A percentile compares a stretch with the other conserved stretches of the same genome.
phyloP scores from a whole-genome alignment of 2,329 filamentous ascomycete species.

The Pseudogymnoascus sp. region DNA sequence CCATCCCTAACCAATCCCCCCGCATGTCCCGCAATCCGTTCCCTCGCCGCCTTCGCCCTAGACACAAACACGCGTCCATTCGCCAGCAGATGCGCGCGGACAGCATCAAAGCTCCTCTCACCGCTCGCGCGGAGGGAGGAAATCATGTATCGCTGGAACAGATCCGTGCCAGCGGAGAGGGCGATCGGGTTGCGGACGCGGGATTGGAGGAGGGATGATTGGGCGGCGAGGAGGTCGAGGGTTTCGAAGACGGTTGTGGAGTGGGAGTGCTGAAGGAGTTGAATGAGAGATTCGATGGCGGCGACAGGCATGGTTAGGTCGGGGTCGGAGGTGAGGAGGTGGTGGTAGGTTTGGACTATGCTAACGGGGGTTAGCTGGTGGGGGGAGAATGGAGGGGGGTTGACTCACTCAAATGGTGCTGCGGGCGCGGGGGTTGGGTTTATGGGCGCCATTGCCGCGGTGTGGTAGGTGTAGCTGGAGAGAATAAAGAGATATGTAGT shows the following conservation, averaged over 20 bases:
- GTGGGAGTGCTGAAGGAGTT: constrained; percentile 69
- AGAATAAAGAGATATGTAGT: background rate
- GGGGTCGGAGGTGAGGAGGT: constrained; percentile 58
- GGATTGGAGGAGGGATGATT: constrained; percentile 68
- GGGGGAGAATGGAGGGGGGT: background rate
- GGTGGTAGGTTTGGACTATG: constrained; percentile 58
- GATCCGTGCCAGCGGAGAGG: constrained; percentile 84
- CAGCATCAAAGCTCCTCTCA: constrained; percentile 67
- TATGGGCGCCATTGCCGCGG: background rate
- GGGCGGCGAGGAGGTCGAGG: constrained; percentile 70
- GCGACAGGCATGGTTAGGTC: constrained; percentile 94
- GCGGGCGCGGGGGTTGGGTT: background rate
- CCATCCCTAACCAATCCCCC: constrained; percentile 71
- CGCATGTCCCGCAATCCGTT: constrained; percentile 74
- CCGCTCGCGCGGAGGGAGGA: constrained; percentile 49
- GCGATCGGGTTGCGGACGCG: constrained; percentile 83
- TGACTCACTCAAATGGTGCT: background rate
- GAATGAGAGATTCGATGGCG: constrained; percentile 84
- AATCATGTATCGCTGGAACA: constrained; percentile 91
- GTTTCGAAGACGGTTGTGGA: constrained; percentile 90
- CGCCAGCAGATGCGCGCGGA: constrained; percentile 72
- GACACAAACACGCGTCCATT: constrained; percentile 83
- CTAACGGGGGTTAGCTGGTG: constrained; percentile 13
- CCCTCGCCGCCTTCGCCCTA: constrained; percentile 74
- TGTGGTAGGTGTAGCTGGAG: background rate